These are phyloP conservation scores for Silene uniflora DNA, from an alignment of 148 eudicot genomes.

Conservation along the genomic window DNA sequence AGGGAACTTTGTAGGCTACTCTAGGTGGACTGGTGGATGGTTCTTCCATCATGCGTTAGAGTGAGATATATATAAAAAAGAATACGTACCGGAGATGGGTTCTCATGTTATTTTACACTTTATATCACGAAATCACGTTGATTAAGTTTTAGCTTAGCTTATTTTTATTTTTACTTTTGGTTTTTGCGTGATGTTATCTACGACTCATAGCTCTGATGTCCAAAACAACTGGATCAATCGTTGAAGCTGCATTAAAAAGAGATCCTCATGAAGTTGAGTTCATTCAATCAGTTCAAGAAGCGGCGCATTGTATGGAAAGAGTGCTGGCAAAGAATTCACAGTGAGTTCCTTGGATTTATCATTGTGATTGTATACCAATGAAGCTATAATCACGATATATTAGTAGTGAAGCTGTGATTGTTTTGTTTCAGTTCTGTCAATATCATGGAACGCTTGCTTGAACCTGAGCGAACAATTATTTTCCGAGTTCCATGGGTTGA, in stretches of 20 bases:
- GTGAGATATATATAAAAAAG: neutral
- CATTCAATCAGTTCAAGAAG: conserved; percentile 93
- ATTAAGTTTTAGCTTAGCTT: conserved; percentile 5
- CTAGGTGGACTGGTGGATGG: neutral
- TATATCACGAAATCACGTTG: neutral
- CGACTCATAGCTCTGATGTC: conserved; percentile 77
- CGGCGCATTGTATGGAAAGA: conserved; percentile 84
- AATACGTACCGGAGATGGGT: neutral
- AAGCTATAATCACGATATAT: neutral
- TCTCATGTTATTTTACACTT: neutral
- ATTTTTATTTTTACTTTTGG: conserved; percentile 10
- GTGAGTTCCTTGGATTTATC: conserved; percentile 41
- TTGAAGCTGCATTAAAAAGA: conserved; percentile 91
- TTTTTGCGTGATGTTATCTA: conserved; percentile 21
- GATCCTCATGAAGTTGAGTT: conserved; percentile 96
- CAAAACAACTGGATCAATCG: conserved; percentile 94
- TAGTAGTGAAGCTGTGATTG: conserved; percentile 20
- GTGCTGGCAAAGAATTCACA: conserved; percentile 85
- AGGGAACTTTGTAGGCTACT: neutral
- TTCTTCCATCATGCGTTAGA: neutral
- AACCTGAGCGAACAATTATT: conserved; percentile 85
- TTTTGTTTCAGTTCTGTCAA: conserved; percentile 65
- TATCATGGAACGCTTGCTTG: conserved; percentile 92
- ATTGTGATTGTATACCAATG: neutral
- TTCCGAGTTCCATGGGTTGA: conserved; percentile 99